These are phyloP conservation scores for Uronychia setigera DNA, from an alignment of 73 alveolate genomes.

Conservation along the genomic window DNA sequence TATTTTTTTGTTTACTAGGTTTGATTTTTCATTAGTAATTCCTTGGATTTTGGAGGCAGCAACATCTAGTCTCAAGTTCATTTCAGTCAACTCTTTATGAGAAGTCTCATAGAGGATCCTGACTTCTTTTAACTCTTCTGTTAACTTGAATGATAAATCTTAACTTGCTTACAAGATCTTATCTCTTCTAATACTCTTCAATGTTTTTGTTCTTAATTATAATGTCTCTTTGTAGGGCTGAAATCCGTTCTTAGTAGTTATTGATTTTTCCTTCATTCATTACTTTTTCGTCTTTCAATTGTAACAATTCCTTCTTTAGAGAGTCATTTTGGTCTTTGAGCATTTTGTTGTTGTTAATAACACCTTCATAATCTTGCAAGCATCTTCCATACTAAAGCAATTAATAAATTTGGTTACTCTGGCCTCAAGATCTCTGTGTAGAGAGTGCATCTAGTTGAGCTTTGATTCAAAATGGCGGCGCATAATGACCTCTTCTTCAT, in stretches of 20 bases:
- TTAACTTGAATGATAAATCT: not conserved
- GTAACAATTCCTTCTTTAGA: conserved; percentile 9
- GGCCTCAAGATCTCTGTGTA: conserved; percentile 60
- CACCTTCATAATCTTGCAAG: conserved; percentile 1
- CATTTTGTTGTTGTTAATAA: not conserved
- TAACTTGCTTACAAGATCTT: not conserved
- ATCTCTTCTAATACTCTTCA: not conserved
- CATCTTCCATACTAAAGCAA: not conserved
- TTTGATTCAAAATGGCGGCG: conserved; percentile 64
- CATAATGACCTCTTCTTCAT: conserved; percentile 76
- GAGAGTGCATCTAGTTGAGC: conserved; percentile 60
- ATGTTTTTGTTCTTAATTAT: not conserved
- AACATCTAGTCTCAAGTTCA: conserved; percentile 36
- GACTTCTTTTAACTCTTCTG: conserved; percentile 22
- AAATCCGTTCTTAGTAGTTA: not conserved
- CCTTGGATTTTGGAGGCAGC: conserved; percentile 38
- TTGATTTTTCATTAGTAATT: conserved; percentile 33
- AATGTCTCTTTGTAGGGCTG: conserved; percentile 4
- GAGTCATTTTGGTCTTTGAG: not conserved
- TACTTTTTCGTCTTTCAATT: conserved; percentile 23
- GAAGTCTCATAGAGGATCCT: conserved; percentile 9
- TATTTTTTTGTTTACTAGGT: not conserved
- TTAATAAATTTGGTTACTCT: not conserved
- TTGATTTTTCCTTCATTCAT: not conserved
- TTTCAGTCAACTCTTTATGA: conserved; percentile 28